A percentile compares a stretch with the other conserved stretches of the same genome.
Conservation (phyloP, 257 asterid genomes). For the Jacaranda mimosifolia region DNA sequence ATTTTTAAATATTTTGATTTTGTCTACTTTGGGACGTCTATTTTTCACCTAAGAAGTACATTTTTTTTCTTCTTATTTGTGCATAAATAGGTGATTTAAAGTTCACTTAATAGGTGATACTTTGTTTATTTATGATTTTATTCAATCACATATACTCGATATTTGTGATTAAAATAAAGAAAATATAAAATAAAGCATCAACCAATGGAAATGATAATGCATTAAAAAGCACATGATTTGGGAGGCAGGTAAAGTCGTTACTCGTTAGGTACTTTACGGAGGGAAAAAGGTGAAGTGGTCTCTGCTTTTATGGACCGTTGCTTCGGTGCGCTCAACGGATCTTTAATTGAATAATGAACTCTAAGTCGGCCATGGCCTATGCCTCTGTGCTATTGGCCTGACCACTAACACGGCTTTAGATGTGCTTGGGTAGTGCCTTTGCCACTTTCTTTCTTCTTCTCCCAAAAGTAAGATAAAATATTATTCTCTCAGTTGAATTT, state of each 20-base stretch:
- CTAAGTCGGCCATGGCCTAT: conserved; percentile 3
- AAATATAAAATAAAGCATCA: neutral
- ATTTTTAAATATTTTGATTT: no score
- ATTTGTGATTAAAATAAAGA: no score
- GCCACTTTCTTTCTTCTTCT: neutral
- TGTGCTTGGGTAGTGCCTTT: neutral
- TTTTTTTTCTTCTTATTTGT: no score
- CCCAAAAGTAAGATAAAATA: neutral
- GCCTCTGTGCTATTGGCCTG: conserved; percentile 17
- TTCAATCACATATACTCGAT: no score
- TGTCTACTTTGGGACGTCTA: no score
- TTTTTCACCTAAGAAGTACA: no score
- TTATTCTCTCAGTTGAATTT: neutral
- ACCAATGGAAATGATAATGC: conserved; percentile 26
- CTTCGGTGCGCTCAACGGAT: conserved; percentile 47
- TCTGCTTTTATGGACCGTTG: conserved; percentile 62
- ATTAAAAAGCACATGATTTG: conserved; percentile 42
- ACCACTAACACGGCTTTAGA: neutral
- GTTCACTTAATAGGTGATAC: no score
- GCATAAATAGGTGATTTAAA: no score
- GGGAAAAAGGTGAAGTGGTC: conserved; percentile 40
- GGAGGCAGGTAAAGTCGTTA: conserved; percentile 74
- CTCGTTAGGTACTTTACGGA: conserved; percentile 48
- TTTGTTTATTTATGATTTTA: no score
- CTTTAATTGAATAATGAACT: neutral